Evolutionary conservation across 1,139 yeast genomes (phyloP).

Genomic region (Sugiyamaella neomexicana): DNA sequence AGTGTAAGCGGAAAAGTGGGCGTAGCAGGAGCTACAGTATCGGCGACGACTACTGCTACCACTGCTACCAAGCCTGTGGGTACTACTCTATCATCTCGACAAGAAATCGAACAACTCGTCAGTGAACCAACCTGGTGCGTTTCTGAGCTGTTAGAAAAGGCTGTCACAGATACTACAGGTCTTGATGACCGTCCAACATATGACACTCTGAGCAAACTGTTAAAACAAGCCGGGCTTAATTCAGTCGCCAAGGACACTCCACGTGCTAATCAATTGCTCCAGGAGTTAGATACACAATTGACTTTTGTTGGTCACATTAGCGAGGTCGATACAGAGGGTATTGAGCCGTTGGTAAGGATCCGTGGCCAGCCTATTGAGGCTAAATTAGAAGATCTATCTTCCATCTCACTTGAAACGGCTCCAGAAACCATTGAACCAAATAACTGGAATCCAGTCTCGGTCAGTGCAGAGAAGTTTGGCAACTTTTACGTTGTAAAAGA

Average conservation of each 20-base stretch:
- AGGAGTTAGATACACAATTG: slow-evolving; percentile 39
- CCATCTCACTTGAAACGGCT: slow-evolving; percentile 21
- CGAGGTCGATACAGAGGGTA: slow-evolving; percentile 37
- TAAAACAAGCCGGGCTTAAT: slow-evolving; percentile 34
- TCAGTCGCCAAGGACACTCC: slow-evolving; percentile 25
- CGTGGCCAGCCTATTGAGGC: slow-evolving; percentile 30
- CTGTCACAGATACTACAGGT: slow-evolving; percentile 16
- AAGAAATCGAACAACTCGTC: slow-evolving; percentile 28
- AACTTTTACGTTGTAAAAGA: slow-evolving; percentile 37
- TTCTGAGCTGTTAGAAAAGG: slow-evolving; percentile 28
- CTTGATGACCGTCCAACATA: slow-evolving; percentile 26
- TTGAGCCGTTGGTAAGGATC: slow-evolving; percentile 39
- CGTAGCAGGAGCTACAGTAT: not conserved
- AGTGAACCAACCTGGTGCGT: slow-evolving; percentile 35
- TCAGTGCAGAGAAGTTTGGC: slow-evolving; percentile 34
- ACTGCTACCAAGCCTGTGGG: not conserved
- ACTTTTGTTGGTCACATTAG: slow-evolving; percentile 41
- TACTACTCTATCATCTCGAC: slow-evolving; percentile 14
- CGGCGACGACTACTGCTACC: too few species aligned
- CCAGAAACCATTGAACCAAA: slow-evolving; percentile 23
- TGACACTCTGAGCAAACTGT: slow-evolving; percentile 31
- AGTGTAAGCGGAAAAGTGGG: not conserved
- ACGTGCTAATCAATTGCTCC: slow-evolving; percentile 28
- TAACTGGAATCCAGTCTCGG: slow-evolving; percentile 36
- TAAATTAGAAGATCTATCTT: slow-evolving; percentile 23